Percentiles rank a stretch among this genome's conserved stretches.
phyloP scores from a whole-genome alignment of 1,284 basidiomycete species.

The Apiotrichum siamense region DNA sequence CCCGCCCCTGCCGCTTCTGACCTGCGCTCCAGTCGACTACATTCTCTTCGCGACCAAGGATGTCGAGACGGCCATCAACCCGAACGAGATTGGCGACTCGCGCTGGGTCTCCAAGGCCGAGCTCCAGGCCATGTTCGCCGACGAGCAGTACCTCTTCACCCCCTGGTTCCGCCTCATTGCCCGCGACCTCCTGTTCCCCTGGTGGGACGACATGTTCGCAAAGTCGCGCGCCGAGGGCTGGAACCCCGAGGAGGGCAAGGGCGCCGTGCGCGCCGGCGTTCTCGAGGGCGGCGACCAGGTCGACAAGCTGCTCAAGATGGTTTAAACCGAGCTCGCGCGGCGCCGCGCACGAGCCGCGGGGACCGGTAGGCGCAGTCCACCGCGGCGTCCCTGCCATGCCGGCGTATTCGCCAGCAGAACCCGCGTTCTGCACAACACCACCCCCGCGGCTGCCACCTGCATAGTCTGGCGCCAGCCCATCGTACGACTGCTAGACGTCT shows the following conservation, averaged over 20 bases:
- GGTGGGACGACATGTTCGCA: slow-evolving; percentile 86
- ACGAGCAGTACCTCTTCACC: slow-evolving; percentile 75
- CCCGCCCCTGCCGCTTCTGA: neutral
- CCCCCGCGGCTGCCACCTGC: too few species aligned
- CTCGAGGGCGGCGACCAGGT: slow-evolving; percentile 46
- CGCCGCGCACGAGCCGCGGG: too few species aligned
- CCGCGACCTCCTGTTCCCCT: slow-evolving; percentile 91
- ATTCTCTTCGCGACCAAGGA: slow-evolving; percentile 91
- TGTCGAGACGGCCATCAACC: slow-evolving; percentile 76
- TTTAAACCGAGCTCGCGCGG: slow-evolving; percentile 36
- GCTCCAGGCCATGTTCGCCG: slow-evolving; percentile 82
- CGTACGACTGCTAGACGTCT: neutral
- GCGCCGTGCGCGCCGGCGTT: slow-evolving; percentile 32
- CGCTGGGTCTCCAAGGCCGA: slow-evolving; percentile 89
- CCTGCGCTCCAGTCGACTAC: slow-evolving; percentile 74
- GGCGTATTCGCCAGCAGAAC: too few species aligned
- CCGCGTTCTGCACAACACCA: too few species aligned
- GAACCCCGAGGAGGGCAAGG: slow-evolving; percentile 51
- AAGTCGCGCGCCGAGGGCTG: slow-evolving; percentile 56
- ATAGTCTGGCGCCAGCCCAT: too few species aligned
- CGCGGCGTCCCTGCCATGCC: too few species aligned
- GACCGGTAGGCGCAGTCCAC: too few species aligned
- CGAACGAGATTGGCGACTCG: slow-evolving; percentile 85
- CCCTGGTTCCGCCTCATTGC: slow-evolving; percentile 99
- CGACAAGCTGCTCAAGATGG: slow-evolving; percentile 70